Evolutionary conservation across 805 yeast species (phyloP).

Genomic region (Metschnikowia colocasiae): DNA sequence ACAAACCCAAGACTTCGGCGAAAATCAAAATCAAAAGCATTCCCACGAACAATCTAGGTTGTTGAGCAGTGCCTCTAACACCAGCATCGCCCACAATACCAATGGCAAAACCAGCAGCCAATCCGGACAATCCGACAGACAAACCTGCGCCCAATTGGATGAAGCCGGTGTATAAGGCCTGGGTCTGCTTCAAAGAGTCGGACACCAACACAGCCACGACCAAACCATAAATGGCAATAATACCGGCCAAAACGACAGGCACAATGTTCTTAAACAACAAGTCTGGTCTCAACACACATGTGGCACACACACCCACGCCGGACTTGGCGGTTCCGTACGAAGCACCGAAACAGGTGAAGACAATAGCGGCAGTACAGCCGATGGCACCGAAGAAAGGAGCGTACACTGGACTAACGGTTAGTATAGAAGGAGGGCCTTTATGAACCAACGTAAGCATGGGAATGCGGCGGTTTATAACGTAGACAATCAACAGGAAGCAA

Average conservation of each 20-base stretch:
- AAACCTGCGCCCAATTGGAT: constrained; percentile 98
- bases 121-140: constrained; percentile 93
- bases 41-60: constrained; percentile 97
- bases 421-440: constrained; percentile 5
- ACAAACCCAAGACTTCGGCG: constrained; percentile 97
- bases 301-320: constrained; percentile 99
- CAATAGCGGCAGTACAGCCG: constrained; percentile 99
- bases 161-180: constrained; percentile 91
- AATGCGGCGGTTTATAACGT: too few species aligned
- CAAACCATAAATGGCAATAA: constrained; percentile 95
- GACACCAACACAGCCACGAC: constrained; percentile 95
- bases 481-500: too few species aligned
- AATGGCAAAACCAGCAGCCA: constrained; percentile 98
- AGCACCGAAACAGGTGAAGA: constrained; percentile 98
- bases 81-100: constrained; percentile 99
- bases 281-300: constrained; percentile 96
- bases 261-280: constrained; percentile 88
- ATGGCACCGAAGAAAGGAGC: constrained; percentile 96
- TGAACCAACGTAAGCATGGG: too few species aligned
- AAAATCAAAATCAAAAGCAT: constrained; percentile 97
- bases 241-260: constrained; percentile 99
- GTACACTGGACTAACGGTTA: constrained; percentile 27
- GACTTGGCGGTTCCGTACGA: constrained; percentile 99
- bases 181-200: constrained; percentile 81
- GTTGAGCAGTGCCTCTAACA: constrained; percentile 97